Conservation (phyloP, 805 yeast species). For the Hanseniaspora meyeri region DNA sequence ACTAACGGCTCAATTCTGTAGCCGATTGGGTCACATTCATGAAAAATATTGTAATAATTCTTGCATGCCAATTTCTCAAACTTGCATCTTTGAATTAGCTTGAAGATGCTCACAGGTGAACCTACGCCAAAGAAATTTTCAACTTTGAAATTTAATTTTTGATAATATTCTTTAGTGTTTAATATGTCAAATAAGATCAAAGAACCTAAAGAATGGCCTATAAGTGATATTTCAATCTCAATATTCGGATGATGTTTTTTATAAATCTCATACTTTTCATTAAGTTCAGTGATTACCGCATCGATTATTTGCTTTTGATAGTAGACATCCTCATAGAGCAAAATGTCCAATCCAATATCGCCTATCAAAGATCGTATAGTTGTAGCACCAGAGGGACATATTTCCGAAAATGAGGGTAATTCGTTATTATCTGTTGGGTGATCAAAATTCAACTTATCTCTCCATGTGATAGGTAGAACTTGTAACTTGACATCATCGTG, state of each 20-base stretch:
- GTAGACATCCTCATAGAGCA: conserved; percentile 63
- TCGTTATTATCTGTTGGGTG: conserved; percentile 34
- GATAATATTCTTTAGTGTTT: conserved; percentile 26
- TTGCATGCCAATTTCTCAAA: conserved; percentile 38
- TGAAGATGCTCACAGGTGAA: conserved; percentile 81
- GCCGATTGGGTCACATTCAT: conserved; percentile 85
- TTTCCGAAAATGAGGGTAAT: conserved; percentile 53
- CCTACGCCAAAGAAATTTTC: conserved; percentile 72
- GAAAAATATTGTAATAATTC: conserved; percentile 71
- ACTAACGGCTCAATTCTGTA: conserved; percentile 82
- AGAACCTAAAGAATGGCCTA: conserved; percentile 90
- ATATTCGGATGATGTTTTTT: conserved; percentile 54
- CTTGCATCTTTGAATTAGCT: conserved; percentile 52
- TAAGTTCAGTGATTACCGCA: conserved; percentile 52
- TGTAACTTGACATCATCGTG: conserved; percentile 51
- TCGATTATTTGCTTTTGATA: conserved; percentile 51
- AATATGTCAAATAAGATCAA: conserved; percentile 71
- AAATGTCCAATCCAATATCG: conserved; percentile 73
- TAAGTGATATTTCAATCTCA: conserved; percentile 66
- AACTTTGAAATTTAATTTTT: conserved; percentile 51
- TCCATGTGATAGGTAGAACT: conserved; percentile 84
- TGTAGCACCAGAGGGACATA: conserved; percentile 66
- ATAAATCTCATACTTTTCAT: conserved; percentile 47
- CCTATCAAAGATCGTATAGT: conserved; percentile 71
- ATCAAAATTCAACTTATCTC: conserved; percentile 59